These are phyloP conservation scores for Scedosporium boydii DNA, from an alignment of 2,329 filamentous ascomycete genomes.

Conservation along the genomic window DNA sequence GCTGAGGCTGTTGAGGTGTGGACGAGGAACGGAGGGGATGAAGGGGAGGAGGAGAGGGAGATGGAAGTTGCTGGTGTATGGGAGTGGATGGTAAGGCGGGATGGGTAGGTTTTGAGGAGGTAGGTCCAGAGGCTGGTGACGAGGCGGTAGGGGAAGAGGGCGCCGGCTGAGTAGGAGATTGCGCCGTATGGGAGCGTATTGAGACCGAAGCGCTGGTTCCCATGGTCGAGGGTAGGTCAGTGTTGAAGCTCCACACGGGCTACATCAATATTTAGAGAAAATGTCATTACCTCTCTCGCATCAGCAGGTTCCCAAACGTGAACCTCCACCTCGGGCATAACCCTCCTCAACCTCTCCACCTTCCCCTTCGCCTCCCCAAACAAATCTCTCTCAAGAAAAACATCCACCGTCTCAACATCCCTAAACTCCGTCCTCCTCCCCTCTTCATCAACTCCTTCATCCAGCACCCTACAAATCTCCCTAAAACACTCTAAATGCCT, in stretches of 20 bases:
- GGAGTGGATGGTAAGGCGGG: conserved; percentile 26
- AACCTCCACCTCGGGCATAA: conserved; percentile 30
- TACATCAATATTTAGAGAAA: too few relatives aligned
- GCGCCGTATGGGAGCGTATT: conserved; percentile 28
- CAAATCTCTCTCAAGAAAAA: conserved; percentile 28
- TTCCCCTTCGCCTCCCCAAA: conserved; percentile 21
- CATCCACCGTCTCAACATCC: conserved; percentile 36
- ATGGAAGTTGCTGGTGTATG: conserved; percentile 24
- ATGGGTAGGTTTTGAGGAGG: conserved; percentile 24
- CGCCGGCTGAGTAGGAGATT: conserved; percentile 34
- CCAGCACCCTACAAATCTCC: conserved; percentile 22
- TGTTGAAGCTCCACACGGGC: background rate
- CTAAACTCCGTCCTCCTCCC: conserved; percentile 30
- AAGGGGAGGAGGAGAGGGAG: conserved; percentile 3
- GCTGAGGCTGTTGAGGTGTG: conserved; percentile 27
- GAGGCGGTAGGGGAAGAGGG: conserved; percentile 41
- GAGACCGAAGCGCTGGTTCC: conserved; percentile 26
- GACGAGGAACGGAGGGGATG: conserved; percentile 29
- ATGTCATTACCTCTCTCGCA: conserved; percentile 17
- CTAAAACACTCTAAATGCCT: conserved; percentile 28
- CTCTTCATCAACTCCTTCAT: background rate
- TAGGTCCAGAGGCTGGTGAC: conserved; percentile 34
- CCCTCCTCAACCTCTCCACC: conserved; percentile 23
- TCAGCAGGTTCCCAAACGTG: conserved; percentile 22
- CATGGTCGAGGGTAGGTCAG: too few relatives aligned